Percentiles rank a stretch among this genome's conserved stretches.
Evolutionary conservation across 2,329 filamentous ascomycete species (phyloP).

Genomic region (Botryotinia convoluta): DNA sequence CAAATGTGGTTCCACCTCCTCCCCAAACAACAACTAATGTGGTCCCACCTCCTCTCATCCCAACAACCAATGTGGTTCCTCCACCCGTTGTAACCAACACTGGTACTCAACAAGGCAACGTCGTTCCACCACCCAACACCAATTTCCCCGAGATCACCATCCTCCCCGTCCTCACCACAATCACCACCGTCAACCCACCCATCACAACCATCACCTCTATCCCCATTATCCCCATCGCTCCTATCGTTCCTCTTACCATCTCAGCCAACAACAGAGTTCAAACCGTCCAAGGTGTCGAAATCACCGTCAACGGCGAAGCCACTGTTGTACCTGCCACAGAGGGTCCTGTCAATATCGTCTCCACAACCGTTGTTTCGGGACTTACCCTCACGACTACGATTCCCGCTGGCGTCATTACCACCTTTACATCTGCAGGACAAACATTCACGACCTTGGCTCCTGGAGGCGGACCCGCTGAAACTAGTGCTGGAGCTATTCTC

Average conservation of each 20-base stretch:
- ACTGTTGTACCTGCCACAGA: background rate
- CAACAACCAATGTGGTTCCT: background rate
- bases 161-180: slow-evolving; percentile 9
- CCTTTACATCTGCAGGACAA: background rate
- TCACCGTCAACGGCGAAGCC: background rate
- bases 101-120: background rate
- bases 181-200: slow-evolving; percentile 13
- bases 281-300: background rate
- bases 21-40: background rate
- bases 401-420: background rate
- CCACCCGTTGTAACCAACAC: background rate
- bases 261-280: background rate
- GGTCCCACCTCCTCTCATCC: background rate
- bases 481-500: background rate
- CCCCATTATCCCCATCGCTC: background rate
- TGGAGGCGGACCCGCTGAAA: background rate
- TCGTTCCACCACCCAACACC: slow-evolving; percentile 3
- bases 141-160: slow-evolving; percentile 4
- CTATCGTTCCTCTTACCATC: background rate
- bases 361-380: background rate
- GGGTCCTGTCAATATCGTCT: background rate
- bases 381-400: background rate
- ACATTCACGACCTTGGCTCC: slow-evolving; percentile 1
- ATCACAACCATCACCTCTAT: slow-evolving; percentile 12
- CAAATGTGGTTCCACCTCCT: background rate